Conservation (phyloP, 352 stramenopile species). For the Pilasporangium apinafurcum region DNA sequence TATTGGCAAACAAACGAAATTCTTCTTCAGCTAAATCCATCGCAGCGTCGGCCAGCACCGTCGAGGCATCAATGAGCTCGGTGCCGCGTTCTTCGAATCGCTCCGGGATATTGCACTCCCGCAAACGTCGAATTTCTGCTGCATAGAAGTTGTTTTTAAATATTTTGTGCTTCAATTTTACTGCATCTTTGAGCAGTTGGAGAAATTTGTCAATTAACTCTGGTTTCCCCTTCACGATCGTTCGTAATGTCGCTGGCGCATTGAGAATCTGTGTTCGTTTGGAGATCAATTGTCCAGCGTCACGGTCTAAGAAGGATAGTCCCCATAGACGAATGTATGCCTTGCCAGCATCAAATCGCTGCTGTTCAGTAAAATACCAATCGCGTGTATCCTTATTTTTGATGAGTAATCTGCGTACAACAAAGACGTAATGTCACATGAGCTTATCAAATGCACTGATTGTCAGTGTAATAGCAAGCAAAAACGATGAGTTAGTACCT, state of each 20-base stretch:
- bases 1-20: slow-evolving; percentile 51
- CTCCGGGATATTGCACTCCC: slow-evolving; percentile 55
- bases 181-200: slow-evolving; percentile 76
- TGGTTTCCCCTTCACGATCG: slow-evolving; percentile 66
- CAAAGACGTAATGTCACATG: neutral
- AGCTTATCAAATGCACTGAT: neutral
- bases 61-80: slow-evolving; percentile 58
- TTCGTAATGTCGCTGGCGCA: slow-evolving; percentile 52
- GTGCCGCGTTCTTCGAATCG: slow-evolving; percentile 61
- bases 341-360: slow-evolving; percentile 69
- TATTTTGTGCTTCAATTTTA: slow-evolving; percentile 87
- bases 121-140: slow-evolving; percentile 44
- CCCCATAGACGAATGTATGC: slow-evolving; percentile 75
- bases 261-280: slow-evolving; percentile 73
- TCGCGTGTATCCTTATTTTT: slow-evolving; percentile 86
- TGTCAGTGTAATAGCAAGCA: no score
- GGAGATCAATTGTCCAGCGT: slow-evolving; percentile 63
- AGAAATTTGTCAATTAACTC: slow-evolving; percentile 86
- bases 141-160: slow-evolving; percentile 73
- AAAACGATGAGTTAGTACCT: slow-evolving; percentile 24
- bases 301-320: slow-evolving; percentile 73
- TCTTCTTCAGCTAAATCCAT: slow-evolving; percentile 81
- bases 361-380: slow-evolving; percentile 80
- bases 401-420: slow-evolving; percentile 48
- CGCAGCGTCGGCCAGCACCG: slow-evolving; percentile 47